phyloP scores from a whole-genome alignment of 2,329 filamentous ascomycete species.

The Hymenoscyphus infarciens region DNA sequence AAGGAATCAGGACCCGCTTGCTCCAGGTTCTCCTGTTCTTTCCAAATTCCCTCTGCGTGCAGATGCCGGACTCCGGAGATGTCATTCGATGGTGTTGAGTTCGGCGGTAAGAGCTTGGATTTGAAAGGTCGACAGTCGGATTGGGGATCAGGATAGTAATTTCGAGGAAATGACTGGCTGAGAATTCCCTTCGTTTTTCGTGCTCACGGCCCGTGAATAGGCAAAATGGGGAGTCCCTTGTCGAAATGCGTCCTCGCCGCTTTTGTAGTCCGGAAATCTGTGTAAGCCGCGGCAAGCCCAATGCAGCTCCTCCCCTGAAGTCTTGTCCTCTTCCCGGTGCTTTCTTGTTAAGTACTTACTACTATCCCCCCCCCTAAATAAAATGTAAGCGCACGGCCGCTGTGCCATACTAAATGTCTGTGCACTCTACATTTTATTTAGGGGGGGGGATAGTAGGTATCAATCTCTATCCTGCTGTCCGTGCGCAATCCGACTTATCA shows the following conservation, averaged over 20 bases:
- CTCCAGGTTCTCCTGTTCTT: slow-evolving; percentile 2
- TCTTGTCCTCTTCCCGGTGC: slow-evolving; percentile 1
- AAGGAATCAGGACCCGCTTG: background rate
- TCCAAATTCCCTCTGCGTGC: slow-evolving; percentile 2
- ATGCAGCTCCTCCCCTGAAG: slow-evolving; percentile 1
- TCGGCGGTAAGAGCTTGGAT: slow-evolving; percentile 41
- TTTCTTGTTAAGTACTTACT: no score
- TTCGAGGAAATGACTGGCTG: slow-evolving; percentile 27
- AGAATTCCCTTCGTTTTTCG: slow-evolving; percentile 23
- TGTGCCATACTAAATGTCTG: no score
- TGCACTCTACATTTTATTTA: no score
- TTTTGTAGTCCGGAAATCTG: slow-evolving; percentile 13
- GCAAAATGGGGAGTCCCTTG: slow-evolving; percentile 18
- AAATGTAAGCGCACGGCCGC: no score
- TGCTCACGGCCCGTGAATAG: slow-evolving; percentile 19
- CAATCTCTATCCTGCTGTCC: slow-evolving; percentile 5
- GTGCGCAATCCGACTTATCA: slow-evolving; percentile 3
- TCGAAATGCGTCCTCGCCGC: slow-evolving; percentile 16
- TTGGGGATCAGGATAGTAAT: slow-evolving; percentile 27
- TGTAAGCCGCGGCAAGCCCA: slow-evolving; percentile 21
- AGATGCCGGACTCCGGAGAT: slow-evolving; percentile 5
- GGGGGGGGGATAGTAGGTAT: no score
- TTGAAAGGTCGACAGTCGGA: slow-evolving; percentile 40
- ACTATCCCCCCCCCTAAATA: no score
- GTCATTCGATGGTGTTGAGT: slow-evolving; percentile 20